A percentile compares a stretch with the other conserved stretches of the same genome.
phyloP scores from a whole-genome alignment of 2,329 filamentous ascomycete genomes.

The Coniochaeta ligniaria region DNA sequence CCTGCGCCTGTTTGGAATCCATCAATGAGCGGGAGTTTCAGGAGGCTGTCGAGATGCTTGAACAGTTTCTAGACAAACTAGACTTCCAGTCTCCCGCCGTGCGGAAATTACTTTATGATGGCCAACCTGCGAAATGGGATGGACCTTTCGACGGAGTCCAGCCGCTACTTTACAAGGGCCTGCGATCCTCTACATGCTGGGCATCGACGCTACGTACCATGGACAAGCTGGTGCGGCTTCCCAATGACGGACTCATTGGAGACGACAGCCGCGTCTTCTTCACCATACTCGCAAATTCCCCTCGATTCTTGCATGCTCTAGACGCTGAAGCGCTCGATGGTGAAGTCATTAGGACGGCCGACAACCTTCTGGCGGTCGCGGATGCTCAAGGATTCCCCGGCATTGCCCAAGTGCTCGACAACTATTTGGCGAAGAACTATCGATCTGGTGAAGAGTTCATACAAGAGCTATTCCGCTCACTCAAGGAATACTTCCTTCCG shows the following conservation, averaged over 20 bases:
- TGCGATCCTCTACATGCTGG: conserved; percentile 79
- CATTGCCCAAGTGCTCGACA: conserved; percentile 62
- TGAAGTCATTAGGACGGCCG: conserved; percentile 55
- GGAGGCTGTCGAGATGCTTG: conserved; percentile 85
- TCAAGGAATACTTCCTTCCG: conserved; percentile 75
- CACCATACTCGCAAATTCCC: conserved; percentile 84
- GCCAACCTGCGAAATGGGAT: conserved; percentile 81
- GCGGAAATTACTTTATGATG: conserved; percentile 65
- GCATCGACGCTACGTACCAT: conserved; percentile 71
- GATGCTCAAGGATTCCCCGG: conserved; percentile 62
- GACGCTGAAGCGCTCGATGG: conserved; percentile 55
- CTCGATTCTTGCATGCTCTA: conserved; percentile 73
- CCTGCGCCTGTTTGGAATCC: conserved; percentile 90
- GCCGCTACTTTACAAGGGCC: conserved; percentile 79
- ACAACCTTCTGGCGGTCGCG: conserved; percentile 63
- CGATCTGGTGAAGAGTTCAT: conserved; percentile 70
- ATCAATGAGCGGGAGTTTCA: conserved; percentile 95
- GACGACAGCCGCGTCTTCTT: conserved; percentile 78
- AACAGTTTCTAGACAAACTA: conserved; percentile 76
- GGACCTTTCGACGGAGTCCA: conserved; percentile 82
- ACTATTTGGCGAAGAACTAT: conserved; percentile 62
- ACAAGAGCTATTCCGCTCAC: conserved; percentile 61
- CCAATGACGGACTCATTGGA: conserved; percentile 74
- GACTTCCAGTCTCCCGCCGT: conserved; percentile 68
- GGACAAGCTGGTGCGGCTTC: conserved; percentile 70